These are phyloP conservation scores for Orbilia quercus DNA, from an alignment of 2,329 filamentous ascomycete species.

Conservation along the genomic window DNA sequence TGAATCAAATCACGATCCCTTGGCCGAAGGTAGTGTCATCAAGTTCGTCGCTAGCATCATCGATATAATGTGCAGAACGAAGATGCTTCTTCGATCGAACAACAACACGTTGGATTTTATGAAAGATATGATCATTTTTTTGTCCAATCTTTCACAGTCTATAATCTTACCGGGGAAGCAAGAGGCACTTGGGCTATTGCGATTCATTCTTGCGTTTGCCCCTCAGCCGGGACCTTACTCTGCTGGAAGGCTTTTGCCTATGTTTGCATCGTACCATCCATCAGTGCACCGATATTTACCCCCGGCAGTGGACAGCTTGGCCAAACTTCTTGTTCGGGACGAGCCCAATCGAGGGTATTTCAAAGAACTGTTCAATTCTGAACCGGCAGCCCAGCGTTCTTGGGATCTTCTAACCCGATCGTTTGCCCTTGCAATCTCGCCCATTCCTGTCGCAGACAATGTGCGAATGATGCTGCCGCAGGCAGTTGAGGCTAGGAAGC, in stretches of 20 bases:
- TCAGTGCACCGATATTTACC: constrained; percentile 86
- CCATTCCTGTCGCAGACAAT: constrained; percentile 75
- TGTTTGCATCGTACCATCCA: constrained; percentile 84
- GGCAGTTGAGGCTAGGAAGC: constrained; percentile 83
- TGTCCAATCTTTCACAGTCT: constrained; percentile 86
- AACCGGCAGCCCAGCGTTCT: constrained; percentile 72
- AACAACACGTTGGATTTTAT: constrained; percentile 93
- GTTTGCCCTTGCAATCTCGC: constrained; percentile 86
- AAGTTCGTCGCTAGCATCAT: constrained; percentile 86
- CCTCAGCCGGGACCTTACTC: constrained; percentile 77
- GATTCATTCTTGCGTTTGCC: constrained; percentile 90
- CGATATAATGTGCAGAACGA: constrained; percentile 86
- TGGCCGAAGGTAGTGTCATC: constrained; percentile 81
- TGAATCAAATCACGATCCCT: constrained; percentile 77
- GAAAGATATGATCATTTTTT: constrained; percentile 89
- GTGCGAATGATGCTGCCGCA: constrained; percentile 66
- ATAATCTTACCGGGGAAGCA: constrained; percentile 86
- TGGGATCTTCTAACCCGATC: constrained; percentile 85
- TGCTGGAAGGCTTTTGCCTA: constrained; percentile 69
- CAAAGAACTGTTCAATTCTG: constrained; percentile 80
- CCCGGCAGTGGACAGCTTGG: constrained; percentile 86
- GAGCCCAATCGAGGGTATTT: constrained; percentile 91
- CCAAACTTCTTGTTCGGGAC: constrained; percentile 90
- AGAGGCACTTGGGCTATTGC: constrained; percentile 84
- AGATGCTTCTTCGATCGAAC: constrained; percentile 83